Base-by-base conservation (phyloP, 83 land plant species). In the Picea abies region DNA sequence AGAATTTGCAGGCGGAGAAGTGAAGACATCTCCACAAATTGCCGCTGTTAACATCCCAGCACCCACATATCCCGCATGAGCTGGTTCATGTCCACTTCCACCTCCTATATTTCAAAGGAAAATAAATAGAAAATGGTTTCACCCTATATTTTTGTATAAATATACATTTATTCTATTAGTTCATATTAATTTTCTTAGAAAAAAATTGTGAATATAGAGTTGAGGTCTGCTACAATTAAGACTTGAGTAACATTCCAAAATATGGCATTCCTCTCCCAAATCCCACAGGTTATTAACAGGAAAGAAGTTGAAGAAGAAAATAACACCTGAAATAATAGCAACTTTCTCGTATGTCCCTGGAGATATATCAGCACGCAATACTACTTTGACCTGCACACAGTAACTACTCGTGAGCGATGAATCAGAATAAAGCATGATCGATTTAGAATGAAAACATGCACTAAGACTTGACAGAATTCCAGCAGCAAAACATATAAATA, bases 71-170 rank as follows among this genome's bases (percentile, higher is more conserved):
- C 99, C 99, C 79, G 99, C 94, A 88, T 97, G 99, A 79, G 99
- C 97, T 79, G 99, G 99, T 83, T 97, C 99, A 90, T 97, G 99
- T 5, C 99, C 99, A 89, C 98, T 94, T 69, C 99, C 99, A 80
- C 99, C 99, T 25, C 99, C 99, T 97, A 89, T 60, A 82, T 66
- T 19, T 60, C 22, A 26, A 65, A 64, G 80, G 82, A 84, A 19
- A 9, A n/a, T 5, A 32, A 26, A 20, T 62, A 67, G 3, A 22
- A 20, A 80, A 82, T 3, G 29, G 19, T 71, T n/a, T 3, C 71
- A 26, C 25, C 44, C 75, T n/a, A 25, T 16, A 17, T 58, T 49
- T 77, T 52, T 52, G 10, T 10, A 52, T 52, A 52, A 52, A 52
- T 52, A 10, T 52, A 3, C 6, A 3, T 8, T 4, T 6, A 49